A percentile compares a stretch with the other conserved stretches of the same genome.
phyloP scores from a whole-genome alignment of 768 basidiomycete genomes.

The Rhodocollybia butyracea region DNA sequence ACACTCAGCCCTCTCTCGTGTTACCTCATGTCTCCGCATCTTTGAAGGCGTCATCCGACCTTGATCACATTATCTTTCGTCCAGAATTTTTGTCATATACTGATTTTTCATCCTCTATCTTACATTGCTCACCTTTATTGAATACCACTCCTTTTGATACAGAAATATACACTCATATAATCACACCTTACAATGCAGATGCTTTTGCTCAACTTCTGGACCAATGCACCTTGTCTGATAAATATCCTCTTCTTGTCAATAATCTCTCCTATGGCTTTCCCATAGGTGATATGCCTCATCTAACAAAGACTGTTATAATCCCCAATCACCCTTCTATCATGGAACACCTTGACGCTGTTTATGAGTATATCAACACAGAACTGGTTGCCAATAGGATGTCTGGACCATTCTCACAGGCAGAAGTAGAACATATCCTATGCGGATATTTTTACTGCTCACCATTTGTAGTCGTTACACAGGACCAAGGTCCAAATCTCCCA shows the following conservation, averaged over 20 bases:
- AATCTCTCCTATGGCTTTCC: slow-evolving; percentile 31
- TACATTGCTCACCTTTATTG: too few relatives aligned
- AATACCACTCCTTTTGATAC: too few relatives aligned
- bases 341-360: slow-evolving; percentile 5
- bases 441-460: slow-evolving; percentile 23
- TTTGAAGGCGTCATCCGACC: too few relatives aligned
- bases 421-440: slow-evolving; percentile 19
- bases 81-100: too few relatives aligned
- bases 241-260: slow-evolving; percentile 18
- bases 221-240: too few relatives aligned
- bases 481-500: slow-evolving; percentile 18
- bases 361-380: slow-evolving; percentile 14
- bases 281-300: slow-evolving; percentile 25
- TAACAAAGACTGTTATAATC: slow-evolving; percentile 7
- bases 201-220: too few relatives aligned
- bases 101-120: too few relatives aligned
- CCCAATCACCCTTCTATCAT: slow-evolving; percentile 12
- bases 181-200: too few relatives aligned
- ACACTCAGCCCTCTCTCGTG: too few relatives aligned
- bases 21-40: too few relatives aligned
- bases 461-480: slow-evolving; percentile 20
- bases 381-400: slow-evolving; percentile 9
- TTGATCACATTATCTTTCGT: too few relatives aligned
- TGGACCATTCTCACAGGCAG: slow-evolving; percentile 16
- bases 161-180: too few relatives aligned